Evolutionary conservation across 768 basidiomycete species (phyloP), one percentile per base, ranked within the genome.

Genomic region (Hebeloma cylindrosporum): DNA sequence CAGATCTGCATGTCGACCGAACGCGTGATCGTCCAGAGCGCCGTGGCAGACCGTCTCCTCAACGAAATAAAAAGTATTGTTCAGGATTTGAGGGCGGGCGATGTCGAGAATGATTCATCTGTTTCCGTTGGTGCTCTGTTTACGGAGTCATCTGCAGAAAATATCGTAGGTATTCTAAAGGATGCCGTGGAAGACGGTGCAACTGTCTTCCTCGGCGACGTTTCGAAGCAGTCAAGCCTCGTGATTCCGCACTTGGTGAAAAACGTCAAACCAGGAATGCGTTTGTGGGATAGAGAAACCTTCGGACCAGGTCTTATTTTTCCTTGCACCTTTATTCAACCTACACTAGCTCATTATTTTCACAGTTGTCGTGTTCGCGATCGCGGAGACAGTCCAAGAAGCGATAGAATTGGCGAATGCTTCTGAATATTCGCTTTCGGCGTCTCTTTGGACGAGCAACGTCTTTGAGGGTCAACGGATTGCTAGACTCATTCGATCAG

Each of bases 1-100:
- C 33, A 80, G 61, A 67, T 79, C 31, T 81, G 79, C 62, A 78
- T 81, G 75, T 77, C 78, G 1, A 74, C 77, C 6, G 77, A 78
- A 52, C 73, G 79, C 5, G 72, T 80, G n/a, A 75, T 81, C 32
- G 73, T 72, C 22, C 75, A 78, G 49, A 60, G 68, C 13, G 63
- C 57, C 6, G 61, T 71, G 9, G 66, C 72, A 7, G 60, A 68
- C 1, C 43, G 44, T 1, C 65, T 80, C 9, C 56, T 72, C 9
- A 43, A 56, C 3, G 52, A 65, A 7, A 57, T 81, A 11, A 60
- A 60, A 26, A 43, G 50, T 2, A 59, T 73, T 3, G 60, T 56
- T 33, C 53, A 47, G 35, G 40, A 52, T 5, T 49, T 78, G 25
- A 72, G 65, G 28, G 73, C 71, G 0, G 76, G 76, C 1, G 68